These are phyloP conservation scores for Aspergillus carlsbadensis DNA, from an alignment of 495 filamentous ascomycete species.

Conservation along the genomic window DNA sequence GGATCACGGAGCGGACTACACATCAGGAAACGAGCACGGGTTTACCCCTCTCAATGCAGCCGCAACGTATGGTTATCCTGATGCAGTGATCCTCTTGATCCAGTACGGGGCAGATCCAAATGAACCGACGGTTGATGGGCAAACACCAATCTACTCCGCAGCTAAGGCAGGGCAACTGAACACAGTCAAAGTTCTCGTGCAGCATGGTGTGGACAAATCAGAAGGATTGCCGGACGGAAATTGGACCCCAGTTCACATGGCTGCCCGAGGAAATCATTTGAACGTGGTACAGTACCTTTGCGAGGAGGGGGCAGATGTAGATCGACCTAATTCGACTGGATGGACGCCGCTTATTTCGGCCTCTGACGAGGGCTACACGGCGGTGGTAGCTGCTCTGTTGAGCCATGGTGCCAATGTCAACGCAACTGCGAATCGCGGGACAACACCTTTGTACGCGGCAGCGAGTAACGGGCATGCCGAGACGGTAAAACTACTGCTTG, in stretches of 20 bases:
- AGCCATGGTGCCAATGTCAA: not conserved
- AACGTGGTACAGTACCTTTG: not conserved
- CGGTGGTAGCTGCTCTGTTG: not conserved
- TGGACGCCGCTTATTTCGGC: not conserved
- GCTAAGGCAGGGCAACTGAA: not conserved
- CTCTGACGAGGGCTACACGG: not conserved
- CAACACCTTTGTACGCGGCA: not conserved
- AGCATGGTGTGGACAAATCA: not conserved
- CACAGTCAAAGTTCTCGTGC: not conserved
- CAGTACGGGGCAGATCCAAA: slow-evolving; percentile 1
- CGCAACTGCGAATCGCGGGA: not conserved
- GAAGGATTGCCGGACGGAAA: not conserved
- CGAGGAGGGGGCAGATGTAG: not conserved
- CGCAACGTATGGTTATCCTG: not conserved
- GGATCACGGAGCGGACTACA: not conserved
- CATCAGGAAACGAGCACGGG: not conserved
- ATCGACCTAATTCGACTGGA: not conserved
- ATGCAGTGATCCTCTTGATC: not conserved
- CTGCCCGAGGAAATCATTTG: not conserved
- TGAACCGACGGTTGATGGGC: not conserved
- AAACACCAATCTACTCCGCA: not conserved
- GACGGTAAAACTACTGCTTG: not conserved
- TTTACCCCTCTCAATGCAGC: slow-evolving; percentile 9
- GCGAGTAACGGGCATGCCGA: not conserved
- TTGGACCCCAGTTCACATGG: not conserved